Evolutionary conservation across 164 flowering plant species (phyloP), one percentile per base, ranked within the genome.

Genomic region (Warburgia ugandensis): DNA sequence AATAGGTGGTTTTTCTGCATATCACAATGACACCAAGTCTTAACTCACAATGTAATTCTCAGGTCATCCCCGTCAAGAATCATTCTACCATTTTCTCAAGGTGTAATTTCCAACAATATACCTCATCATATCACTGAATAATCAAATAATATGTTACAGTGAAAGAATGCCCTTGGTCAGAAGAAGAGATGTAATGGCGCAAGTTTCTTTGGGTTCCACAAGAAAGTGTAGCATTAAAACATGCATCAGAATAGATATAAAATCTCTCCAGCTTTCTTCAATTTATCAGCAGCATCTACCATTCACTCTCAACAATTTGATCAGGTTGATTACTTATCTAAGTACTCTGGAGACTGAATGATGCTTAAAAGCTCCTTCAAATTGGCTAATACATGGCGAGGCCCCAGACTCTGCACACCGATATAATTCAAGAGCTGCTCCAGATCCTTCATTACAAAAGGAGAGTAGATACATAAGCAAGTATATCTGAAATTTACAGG

Each of bases 371-470:
- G 86, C 77, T 84, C 95, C 80, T 75, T 86, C 68, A 86, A 61
- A 60, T 90, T 90, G 29, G 88, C 91, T 64, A 90, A 52, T n/a
- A 90, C 74, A 48, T 84, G 83, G 2, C 95, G 84, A 4, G 95
- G 97, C 53, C 97, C 95, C 77, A 84, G 54, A 62, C 95, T 84
- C 53, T 73, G 75, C 6, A 68, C 73, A 33, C 91, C 97, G 48
- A 86, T 63, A 55, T 48, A 79, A 74, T 79, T 90, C 62, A 86
- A 48, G 17, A 90, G 81, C 72, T 86, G 97, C 81, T 90, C 95
- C 55, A 86, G 52, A 64, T 90, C 95, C 97, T 84, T 58, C 69
- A 25, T 25, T 2, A 45, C 47, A 17, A 17, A 45, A 33, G n/a
- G n/a, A n/a, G n/a, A n/a, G n/a, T n/a, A n/a, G n/a, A n/a, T n/a